phyloP scores from a whole-genome alignment of 140 eudicot species.

The Cichorium intybus region DNA sequence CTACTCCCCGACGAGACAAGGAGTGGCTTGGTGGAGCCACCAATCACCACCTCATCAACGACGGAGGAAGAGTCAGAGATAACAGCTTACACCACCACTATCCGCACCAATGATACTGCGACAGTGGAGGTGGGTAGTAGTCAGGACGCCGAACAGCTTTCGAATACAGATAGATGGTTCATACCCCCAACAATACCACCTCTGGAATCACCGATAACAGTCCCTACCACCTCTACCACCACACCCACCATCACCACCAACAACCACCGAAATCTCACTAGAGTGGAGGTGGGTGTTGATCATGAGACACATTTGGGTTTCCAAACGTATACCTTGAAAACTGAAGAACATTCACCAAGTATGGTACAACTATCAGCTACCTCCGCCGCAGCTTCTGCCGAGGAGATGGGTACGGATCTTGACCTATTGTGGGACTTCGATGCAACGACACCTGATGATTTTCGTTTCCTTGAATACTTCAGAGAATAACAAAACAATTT shows the following conservation, averaged over 20 bases:
- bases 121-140: neutral
- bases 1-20: neutral
- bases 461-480: constrained; percentile 5
- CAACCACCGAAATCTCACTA: neutral
- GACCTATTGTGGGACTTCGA: constrained; percentile 28
- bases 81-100: neutral
- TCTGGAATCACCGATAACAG: neutral
- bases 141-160: neutral
- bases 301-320: constrained; percentile 4
- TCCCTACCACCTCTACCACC: neutral
- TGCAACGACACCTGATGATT: constrained; percentile 26
- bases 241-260: neutral
- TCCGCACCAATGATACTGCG: neutral
- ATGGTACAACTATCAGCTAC: constrained; percentile 2
- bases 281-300: constrained; percentile 6
- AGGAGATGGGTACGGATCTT: constrained; percentile 21
- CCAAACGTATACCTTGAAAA: constrained; percentile 8
- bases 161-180: neutral
- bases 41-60: neutral
- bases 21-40: neutral
- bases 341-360: neutral
- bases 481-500: neutral
- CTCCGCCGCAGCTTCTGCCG: neutral
- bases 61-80: constrained; percentile 1
- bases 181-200: neutral